A percentile compares a stretch with the other conserved stretches of the same genome.
phyloP scores from a whole-genome alignment of 768 basidiomycete species.

The Pulveroboletus sp. region DNA sequence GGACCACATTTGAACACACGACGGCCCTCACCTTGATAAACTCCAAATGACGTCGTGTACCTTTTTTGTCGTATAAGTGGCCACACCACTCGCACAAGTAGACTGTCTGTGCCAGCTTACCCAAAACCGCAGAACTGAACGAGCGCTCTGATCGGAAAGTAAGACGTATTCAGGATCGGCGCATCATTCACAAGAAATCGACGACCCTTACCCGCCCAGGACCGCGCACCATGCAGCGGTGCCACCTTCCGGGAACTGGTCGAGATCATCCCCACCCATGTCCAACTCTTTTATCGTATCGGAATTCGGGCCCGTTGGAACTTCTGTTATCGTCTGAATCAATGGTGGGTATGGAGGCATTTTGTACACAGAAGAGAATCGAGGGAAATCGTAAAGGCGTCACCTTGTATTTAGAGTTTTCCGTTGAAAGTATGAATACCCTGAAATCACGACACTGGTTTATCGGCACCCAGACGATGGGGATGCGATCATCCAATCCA shows the following conservation, averaged over 20 bases:
- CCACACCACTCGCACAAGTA: neutral
- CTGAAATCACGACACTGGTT: too few species aligned
- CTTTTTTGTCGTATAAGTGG: constrained; percentile 16
- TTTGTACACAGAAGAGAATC: neutral
- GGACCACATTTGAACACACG: neutral
- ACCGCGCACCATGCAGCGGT: constrained; percentile 23
- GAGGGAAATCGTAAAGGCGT: too few species aligned
- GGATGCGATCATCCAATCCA: too few species aligned
- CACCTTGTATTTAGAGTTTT: too few species aligned
- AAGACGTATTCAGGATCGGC: neutral
- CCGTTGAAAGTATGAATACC: too few species aligned
- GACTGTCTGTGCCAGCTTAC: constrained; percentile 18
- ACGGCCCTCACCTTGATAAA: constrained; percentile 36
- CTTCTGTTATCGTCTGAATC: neutral
- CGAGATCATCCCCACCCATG: neutral
- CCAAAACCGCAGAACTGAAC: constrained; percentile 35
- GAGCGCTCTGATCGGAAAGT: constrained; percentile 21
- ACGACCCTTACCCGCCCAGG: constrained; percentile 21
- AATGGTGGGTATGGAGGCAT: constrained; percentile 6
- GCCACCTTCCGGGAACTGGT: constrained; percentile 29
- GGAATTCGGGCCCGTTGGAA: neutral
- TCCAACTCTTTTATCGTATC: neutral
- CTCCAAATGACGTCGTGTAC: constrained; percentile 36
- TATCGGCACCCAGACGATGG: too few species aligned
- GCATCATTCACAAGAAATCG: neutral